Evolutionary conservation across 306 rosid species (phyloP), one percentile per base, ranked within the genome.

Genomic region (Ochetophila trinervis): DNA sequence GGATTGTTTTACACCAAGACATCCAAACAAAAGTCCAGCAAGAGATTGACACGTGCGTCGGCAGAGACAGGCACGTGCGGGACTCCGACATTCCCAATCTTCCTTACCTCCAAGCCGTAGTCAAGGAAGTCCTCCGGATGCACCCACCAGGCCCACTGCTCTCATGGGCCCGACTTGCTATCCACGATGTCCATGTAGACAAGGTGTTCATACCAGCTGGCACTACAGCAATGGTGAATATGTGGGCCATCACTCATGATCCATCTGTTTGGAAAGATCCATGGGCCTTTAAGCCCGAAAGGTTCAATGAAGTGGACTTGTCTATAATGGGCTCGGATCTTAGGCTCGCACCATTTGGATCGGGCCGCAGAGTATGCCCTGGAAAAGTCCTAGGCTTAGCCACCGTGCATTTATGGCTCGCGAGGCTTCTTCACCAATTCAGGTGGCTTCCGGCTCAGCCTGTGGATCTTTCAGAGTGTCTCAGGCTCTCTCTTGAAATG

Each of bases 161-260:
- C n/a, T 92, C 98, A 0, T 92, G 98, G 98, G 98, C 98, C 48
- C 96, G 98, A 0, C 77, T 92, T 0, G 85, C 98, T 0, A 40
- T 82, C 72, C 91, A 85, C 0, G 96, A 89, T 1, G 85, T 76
- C 56, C 83, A 89, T 8, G 78, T 92, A 10, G 96, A 80, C 56
- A 89, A 89, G 61, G 35, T 73, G 17, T 36, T 79, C 2, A 79
- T 92, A 35, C 98, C 98, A 22, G 95, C 85, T 49, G 98, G 98
- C 68, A 92, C 98, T 1, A 87, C 96, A 0, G 91, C 96, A 22
- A 89, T 89, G 88, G 98, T 92, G 5, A 92, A 92, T 70, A 92
- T 92, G 98, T 92, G 98, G 98, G 89, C 98, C 44, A 92, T 92
- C 73, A 72, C 93, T 2, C 96, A 89, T 10, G 93, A 92, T 64